These are phyloP conservation scores for Metarhizium humberi DNA, from an alignment of 2,329 filamentous ascomycete genomes.

Conservation along the genomic window DNA sequence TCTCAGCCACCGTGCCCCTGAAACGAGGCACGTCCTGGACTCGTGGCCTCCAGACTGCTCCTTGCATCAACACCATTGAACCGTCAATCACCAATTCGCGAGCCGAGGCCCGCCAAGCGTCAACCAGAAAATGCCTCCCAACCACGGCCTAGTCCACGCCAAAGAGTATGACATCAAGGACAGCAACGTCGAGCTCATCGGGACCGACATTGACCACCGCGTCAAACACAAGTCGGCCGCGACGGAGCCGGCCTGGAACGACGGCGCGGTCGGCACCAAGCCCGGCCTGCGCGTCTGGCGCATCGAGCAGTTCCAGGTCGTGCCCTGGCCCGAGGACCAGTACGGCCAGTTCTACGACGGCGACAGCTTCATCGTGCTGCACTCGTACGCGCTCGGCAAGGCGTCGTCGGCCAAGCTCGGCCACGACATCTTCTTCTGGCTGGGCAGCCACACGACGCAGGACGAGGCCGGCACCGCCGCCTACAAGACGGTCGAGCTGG, in stretches of 20 bases:
- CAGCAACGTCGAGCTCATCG: slow-evolving; percentile 58
- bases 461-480: slow-evolving; percentile 61
- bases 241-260: slow-evolving; percentile 59
- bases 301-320: slow-evolving; percentile 57
- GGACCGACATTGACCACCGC: slow-evolving; percentile 54
- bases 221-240: slow-evolving; percentile 59
- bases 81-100: background rate
- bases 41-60: too few species aligned
- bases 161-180: slow-evolving; percentile 60
- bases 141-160: slow-evolving; percentile 51
- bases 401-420: slow-evolving; percentile 32
- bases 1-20: background rate
- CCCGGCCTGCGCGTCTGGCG: slow-evolving; percentile 55
- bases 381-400: slow-evolving; percentile 44
- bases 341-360: slow-evolving; percentile 57
- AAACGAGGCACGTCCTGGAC: background rate
- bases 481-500: slow-evolving; percentile 63
- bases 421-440: slow-evolving; percentile 64
- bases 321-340: slow-evolving; percentile 47
- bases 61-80: background rate
- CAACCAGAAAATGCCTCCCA: slow-evolving; percentile 43
- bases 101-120: background rate
- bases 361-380: slow-evolving; percentile 58
- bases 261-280: slow-evolving; percentile 40
- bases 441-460: slow-evolving; percentile 55